phyloP scores from a whole-genome alignment of 1,284 basidiomycete species.

The Cryptococcus sp. region DNA sequence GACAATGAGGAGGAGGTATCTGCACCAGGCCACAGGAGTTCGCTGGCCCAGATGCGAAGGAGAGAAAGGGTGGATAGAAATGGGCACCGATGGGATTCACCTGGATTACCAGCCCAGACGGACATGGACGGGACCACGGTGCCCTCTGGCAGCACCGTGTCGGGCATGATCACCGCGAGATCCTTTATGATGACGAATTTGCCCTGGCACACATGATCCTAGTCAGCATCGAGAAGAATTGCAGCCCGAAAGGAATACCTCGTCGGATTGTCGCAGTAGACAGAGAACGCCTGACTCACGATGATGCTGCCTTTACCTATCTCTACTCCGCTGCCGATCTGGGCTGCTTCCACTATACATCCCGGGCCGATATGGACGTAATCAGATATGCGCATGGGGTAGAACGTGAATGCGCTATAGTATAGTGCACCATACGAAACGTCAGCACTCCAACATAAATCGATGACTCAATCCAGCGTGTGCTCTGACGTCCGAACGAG shows the following conservation, averaged over 20 bases:
- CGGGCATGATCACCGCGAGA: conserved; percentile 72
- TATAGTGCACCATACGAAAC: not conserved
- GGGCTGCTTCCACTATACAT: conserved; percentile 88
- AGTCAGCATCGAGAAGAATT: not conserved
- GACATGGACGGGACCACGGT: conserved; percentile 89
- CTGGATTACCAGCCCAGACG: conserved; percentile 85
- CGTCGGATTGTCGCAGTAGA: not conserved
- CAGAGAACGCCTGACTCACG: conserved; percentile 57
- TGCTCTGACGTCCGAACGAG: not conserved
- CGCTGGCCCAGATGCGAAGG: not conserved
- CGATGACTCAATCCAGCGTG: not conserved
- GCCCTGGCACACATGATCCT: conserved; percentile 62
- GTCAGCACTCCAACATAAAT: not conserved
- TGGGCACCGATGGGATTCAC: conserved; percentile 53
- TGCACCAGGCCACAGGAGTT: not conserved
- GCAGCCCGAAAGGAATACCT: not conserved
- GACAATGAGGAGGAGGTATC: not conserved
- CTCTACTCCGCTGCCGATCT: conserved; percentile 89
- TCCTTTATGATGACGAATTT: conserved; percentile 98
- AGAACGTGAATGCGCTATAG: conserved; percentile 76
- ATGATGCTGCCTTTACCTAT: conserved; percentile 95
- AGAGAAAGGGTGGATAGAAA: conserved; percentile 4
- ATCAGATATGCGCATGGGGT: conserved; percentile 95
- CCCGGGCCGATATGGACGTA: conserved; percentile 88
- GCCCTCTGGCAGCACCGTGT: conserved; percentile 86